Percentiles rank a stretch among this genome's conserved stretches.
Evolutionary conservation across 805 yeast genomes (phyloP).

Genomic region (Millerozyma miso): DNA sequence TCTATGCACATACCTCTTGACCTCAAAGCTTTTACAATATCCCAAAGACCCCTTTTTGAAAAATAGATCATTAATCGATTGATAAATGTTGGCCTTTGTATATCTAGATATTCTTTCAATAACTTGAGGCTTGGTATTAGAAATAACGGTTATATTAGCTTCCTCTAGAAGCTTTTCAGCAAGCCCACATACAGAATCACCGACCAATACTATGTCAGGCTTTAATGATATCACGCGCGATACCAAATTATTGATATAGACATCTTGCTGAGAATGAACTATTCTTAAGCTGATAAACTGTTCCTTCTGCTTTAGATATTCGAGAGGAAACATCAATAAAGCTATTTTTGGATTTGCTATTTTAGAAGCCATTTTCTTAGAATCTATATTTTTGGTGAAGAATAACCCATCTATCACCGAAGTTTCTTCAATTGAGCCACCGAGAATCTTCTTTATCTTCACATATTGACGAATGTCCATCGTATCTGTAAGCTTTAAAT

Average conservation of each 20-base stretch:
- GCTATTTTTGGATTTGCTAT: constrained; percentile 71
- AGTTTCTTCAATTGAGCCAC: constrained; percentile 63
- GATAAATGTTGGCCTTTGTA: constrained; percentile 79
- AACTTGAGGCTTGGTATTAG: constrained; percentile 76
- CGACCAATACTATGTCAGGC: constrained; percentile 77
- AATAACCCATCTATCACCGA: constrained; percentile 70
- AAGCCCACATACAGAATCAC: constrained; percentile 75
- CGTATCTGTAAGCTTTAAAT: constrained; percentile 64
- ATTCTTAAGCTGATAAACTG: constrained; percentile 80
- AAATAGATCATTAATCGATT: constrained; percentile 81
- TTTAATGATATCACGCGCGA: constrained; percentile 69
- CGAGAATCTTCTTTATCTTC: constrained; percentile 79
- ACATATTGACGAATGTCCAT: constrained; percentile 86
- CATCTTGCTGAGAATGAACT: constrained; percentile 81
- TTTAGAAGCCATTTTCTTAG: constrained; percentile 67
- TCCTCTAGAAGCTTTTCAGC: constrained; percentile 70
- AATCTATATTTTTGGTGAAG: constrained; percentile 78
- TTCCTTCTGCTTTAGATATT: constrained; percentile 72
- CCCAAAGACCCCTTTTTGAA: constrained; percentile 61
- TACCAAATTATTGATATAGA: constrained; percentile 76
- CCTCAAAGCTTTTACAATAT: constrained; percentile 65
- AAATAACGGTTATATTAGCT: constrained; percentile 76
- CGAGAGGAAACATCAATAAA: constrained; percentile 83
- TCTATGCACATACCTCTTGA: constrained; percentile 57
- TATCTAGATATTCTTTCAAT: constrained; percentile 72